phyloP scores from a whole-genome alignment of 768 basidiomycete species.

The Lenzites betulinus region DNA sequence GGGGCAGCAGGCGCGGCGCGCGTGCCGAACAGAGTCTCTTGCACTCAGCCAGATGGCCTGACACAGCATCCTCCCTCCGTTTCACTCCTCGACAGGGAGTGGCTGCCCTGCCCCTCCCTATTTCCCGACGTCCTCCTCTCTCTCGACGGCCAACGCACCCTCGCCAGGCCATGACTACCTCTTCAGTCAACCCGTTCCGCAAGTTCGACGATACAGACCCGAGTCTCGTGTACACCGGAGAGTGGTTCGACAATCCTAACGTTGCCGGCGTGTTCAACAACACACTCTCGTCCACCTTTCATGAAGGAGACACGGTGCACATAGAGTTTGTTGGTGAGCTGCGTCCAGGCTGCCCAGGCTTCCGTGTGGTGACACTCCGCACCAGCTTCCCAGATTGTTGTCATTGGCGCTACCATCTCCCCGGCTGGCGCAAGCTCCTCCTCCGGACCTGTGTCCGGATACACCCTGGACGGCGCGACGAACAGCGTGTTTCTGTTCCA shows the following conservation, averaged over 20 bases:
- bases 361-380: background rate
- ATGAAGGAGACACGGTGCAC: background rate
- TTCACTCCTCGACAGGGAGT: background rate
- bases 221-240: constrained; percentile 5
- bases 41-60: background rate
- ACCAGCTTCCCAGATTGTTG: constrained; percentile 22
- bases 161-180: background rate
- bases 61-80: constrained; percentile 8
- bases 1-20: too few relatives aligned
- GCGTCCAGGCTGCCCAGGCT: background rate
- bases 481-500: constrained; percentile 18
- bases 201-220: constrained; percentile 17
- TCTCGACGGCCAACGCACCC: background rate
- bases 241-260: constrained; percentile 6
- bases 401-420: constrained; percentile 21
- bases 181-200: background rate
- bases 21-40: background rate
- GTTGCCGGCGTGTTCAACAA: constrained; percentile 3
- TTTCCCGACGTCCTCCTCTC: background rate
- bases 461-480: constrained; percentile 18
- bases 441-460: constrained; percentile 12
- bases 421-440: background rate
- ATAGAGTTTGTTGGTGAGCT: constrained; percentile 13
- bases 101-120: background rate
- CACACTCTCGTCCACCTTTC: constrained; percentile 4